Base-by-base conservation (phyloP, 805 yeast genomes). In the Candida oleophila region DNA sequence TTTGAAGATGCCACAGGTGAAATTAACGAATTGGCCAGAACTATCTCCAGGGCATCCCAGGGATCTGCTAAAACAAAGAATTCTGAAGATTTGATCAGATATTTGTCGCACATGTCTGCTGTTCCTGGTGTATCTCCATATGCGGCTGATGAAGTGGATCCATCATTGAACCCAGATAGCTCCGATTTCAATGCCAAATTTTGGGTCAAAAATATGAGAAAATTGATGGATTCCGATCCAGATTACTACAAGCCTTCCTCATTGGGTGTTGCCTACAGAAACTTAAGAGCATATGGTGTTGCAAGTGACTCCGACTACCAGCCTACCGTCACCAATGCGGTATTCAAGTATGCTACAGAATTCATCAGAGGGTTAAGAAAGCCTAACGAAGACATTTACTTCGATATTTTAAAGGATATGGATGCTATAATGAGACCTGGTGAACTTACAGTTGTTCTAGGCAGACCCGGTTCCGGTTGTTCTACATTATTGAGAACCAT, bases 301-400 rank as follows among this genome's bases (percentile, higher is more conserved):
- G 85, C 89, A 2, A 72, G 82, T 2, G 89, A 82, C 61, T 76
- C 85, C 8, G 87, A 84, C 57, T 84, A 79, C 61, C 88, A 82
- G 61, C 69, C 81, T 3, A 83, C 84, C 3, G 78, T 81, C 3
- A 55, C 72, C 21, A 83, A 80, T 53, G 64, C 64, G 56, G 21
- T 60, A 56, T 39, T 61, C 58, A 57, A 71, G 62, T 22, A 46
- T 3, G 48, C 54, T 3, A 46, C 37, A 12, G 60, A 65, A 22
- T 46, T 47, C 3, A 16, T 53, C 25, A 50, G 60, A 45, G 35
- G 48, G 2, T 43, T 59, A 15, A 49, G 49, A 33, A 56, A 56
- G 41, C 47, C 49, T 21, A 64, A 61, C 44, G 59, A 57, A 25
- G 54, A 60, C 15, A 51, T 59, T 40, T 61, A 54, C 49, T 65